phyloP scores from a whole-genome alignment of 768 basidiomycete species.

The Wakefieldia striispora region DNA sequence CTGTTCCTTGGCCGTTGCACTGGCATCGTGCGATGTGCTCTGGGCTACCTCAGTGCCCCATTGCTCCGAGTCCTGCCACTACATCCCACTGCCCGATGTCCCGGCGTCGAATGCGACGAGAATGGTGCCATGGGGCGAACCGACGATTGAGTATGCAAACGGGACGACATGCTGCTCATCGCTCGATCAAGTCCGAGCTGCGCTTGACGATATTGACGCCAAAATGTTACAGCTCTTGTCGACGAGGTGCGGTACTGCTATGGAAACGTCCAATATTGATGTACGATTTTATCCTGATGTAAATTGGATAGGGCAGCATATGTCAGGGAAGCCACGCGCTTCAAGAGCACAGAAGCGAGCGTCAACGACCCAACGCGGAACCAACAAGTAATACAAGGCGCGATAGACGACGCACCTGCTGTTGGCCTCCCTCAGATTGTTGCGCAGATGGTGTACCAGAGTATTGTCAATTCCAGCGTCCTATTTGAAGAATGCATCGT shows the following conservation, averaged over 20 bases:
- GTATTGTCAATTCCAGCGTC: constrained; percentile 20
- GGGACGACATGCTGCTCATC: constrained; percentile 27
- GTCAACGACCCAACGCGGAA: constrained; percentile 14
- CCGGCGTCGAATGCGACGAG: constrained; percentile 17
- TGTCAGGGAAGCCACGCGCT: constrained; percentile 27
- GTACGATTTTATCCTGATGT: too few species aligned
- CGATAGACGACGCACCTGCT: constrained; percentile 15
- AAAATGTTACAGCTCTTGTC: constrained; percentile 20
- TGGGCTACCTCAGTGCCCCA: neutral
- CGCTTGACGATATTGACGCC: constrained; percentile 18
- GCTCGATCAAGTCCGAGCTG: constrained; percentile 16
- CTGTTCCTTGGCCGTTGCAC: neutral
- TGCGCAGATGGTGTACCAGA: constrained; percentile 19
- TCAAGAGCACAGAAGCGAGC: constrained; percentile 14
- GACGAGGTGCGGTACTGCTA: constrained; percentile 9
- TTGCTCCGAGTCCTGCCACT: constrained; percentile 12
- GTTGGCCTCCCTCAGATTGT: constrained; percentile 23
- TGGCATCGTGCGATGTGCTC: neutral
- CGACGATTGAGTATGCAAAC: constrained; percentile 15
- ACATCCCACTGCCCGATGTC: constrained; percentile 9
- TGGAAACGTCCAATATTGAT: too few species aligned
- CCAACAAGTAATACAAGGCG: constrained; percentile 19
- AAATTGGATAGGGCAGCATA: constrained; percentile 11
- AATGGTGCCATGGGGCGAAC: constrained; percentile 23
- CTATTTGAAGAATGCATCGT: constrained; percentile 26